Evolutionary conservation across 345 rosid species (phyloP), one percentile per base, ranked within the genome.

Genomic region (Turnera subulata): DNA sequence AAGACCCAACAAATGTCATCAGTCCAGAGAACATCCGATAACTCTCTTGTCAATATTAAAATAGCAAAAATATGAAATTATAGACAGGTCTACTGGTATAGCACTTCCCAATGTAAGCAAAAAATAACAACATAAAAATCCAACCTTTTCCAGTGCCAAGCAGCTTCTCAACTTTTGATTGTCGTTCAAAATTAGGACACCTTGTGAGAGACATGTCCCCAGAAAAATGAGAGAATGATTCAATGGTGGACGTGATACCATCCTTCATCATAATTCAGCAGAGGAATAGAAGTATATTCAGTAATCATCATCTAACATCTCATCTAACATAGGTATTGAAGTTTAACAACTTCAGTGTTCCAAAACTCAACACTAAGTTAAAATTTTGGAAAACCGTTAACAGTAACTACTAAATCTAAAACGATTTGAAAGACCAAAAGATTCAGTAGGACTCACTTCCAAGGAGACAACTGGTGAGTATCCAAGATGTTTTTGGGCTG

Each of bases 121-220:
- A 14, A 55, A 17, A 20, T 46, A 71, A 65, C 21, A 50, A 40
- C 58, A 73, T 46, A 54, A 42, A 55, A 52, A 21, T 63, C 80
- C 55, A 65, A 88, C 98, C 97, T 89, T 79, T 83, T 59, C 98
- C 97, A 37, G 85, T 43, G 9, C 97, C 98, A 14, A 89, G 80
- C 69, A 92, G 67, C 83, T 76, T 84, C 48, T 89, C 85, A 55
- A 70, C 91, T 66, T 82, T 89, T 47, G 97, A 89, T 44, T 56
- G 77, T 55, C 55, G 80, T 39, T 65, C 40, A 8, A 57, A 60
- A 62, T 78, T 71, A 40, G 60, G 50, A 49, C 46, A 67, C 55
- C 61, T 73, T 29, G 29, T 29, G 42, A 65, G 50, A 65, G 74
- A 35, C 32, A 77, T 57, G 50, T 70, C 80, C 68, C 74, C 71